Percentiles rank a stretch among this genome's conserved stretches.
Conservation (phyloP, 169 alveolate genomes). For the Amoebophrya sp. region DNA sequence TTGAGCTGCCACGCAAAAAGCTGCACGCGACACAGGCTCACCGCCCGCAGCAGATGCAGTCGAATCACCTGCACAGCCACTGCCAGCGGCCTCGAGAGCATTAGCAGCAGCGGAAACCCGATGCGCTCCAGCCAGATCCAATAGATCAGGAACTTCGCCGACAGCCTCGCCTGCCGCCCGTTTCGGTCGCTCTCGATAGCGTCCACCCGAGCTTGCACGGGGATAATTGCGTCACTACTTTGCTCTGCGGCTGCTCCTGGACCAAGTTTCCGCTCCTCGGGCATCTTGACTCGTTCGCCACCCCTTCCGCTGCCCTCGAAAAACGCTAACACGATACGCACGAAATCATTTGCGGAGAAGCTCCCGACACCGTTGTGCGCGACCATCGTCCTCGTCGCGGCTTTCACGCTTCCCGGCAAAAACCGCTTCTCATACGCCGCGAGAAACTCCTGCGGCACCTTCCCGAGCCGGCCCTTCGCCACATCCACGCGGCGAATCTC, state of each 20-base stretch:
- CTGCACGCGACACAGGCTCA: not conserved
- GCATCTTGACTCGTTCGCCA: not conserved
- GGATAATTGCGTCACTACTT: not conserved
- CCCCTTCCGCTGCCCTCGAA: not conserved
- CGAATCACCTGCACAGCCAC: not conserved
- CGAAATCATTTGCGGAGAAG: not conserved
- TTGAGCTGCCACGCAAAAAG: not conserved
- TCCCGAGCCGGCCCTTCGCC: too few species aligned
- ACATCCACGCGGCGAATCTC: too few species aligned
- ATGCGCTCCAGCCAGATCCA: constrained; percentile 1
- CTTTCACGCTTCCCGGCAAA: not conserved
- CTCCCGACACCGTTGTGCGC: not conserved
- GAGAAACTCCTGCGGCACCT: not conserved
- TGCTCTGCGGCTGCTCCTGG: not conserved
- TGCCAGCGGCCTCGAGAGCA: not conserved
- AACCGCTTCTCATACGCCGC: not conserved
- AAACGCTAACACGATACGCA: not conserved
- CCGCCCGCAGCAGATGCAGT: not conserved
- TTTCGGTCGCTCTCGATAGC: too few species aligned
- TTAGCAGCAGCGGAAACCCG: not conserved
- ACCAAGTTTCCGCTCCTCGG: not conserved
- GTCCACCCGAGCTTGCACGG: too few species aligned
- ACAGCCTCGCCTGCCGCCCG: not conserved
- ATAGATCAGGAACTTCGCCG: not conserved
- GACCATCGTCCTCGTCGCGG: not conserved